These are phyloP conservation scores for Cupressus sempervirens DNA, from an alignment of 75 land plant species.

Conservation along the genomic window DNA sequence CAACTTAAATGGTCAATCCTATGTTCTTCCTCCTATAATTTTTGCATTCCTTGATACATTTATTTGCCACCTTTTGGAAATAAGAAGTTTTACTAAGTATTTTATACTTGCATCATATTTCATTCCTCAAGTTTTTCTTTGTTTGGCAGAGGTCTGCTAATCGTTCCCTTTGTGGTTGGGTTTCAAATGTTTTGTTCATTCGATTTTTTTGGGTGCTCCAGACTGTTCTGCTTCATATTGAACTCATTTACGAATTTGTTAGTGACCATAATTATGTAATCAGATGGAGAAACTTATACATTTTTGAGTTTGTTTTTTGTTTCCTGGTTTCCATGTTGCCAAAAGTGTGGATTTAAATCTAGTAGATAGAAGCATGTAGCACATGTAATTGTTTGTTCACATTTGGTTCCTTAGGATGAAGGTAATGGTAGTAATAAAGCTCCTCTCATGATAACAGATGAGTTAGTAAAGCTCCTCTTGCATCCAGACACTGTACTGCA, in stretches of 20 bases:
- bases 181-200: background rate
- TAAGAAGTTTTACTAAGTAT: background rate
- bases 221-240: background rate
- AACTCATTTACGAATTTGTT: background rate
- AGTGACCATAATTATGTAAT: background rate
- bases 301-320: background rate
- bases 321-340: background rate
- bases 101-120: background rate
- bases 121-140: background rate
- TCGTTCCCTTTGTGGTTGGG: background rate
- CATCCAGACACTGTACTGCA: background rate
- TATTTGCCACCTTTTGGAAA: background rate
- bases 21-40: background rate
- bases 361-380: background rate
- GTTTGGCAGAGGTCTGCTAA: background rate
- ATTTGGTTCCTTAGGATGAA: background rate
- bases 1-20: background rate
- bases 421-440: background rate
- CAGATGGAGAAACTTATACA: background rate
- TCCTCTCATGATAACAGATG: background rate
- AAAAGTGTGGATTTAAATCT: background rate
- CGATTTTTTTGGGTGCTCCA: background rate
- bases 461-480: background rate
- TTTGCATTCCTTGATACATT: background rate
- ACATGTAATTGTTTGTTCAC: background rate